These are phyloP conservation scores for Yarrowia sp. DNA, from an alignment of 805 yeast genomes.

Conservation along the genomic window DNA sequence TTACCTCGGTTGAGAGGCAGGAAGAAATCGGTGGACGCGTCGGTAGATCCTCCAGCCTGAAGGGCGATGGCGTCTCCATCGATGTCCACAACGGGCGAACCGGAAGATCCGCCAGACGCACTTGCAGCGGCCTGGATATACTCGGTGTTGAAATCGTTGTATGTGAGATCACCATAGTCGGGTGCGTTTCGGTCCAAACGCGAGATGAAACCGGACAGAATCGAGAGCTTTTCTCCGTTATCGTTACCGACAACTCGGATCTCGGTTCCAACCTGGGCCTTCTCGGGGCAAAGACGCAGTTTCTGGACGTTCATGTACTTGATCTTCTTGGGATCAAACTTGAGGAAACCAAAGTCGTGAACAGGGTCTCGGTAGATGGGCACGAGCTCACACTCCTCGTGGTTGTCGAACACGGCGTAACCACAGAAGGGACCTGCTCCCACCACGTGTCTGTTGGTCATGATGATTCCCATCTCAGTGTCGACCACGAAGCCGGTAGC, in stretches of 20 bases:
- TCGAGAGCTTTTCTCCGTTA: slow-evolving; percentile 90
- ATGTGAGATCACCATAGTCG: slow-evolving; percentile 82
- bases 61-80: slow-evolving; percentile 86
- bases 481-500: slow-evolving; percentile 98
- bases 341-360: slow-evolving; percentile 88
- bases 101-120: slow-evolving; percentile 94
- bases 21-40: slow-evolving; percentile 90
- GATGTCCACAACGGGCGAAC: slow-evolving; percentile 91
- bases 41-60: slow-evolving; percentile 91
- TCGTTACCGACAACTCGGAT: slow-evolving; percentile 95
- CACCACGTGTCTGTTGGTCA: slow-evolving; percentile 92
- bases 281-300: slow-evolving; percentile 69
- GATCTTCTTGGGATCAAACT: slow-evolving; percentile 67
- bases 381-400: slow-evolving; percentile 83
- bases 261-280: slow-evolving; percentile 88
- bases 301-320: slow-evolving; percentile 72
- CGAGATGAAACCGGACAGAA: slow-evolving; percentile 77
- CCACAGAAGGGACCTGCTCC: slow-evolving; percentile 95
- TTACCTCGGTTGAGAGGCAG: slow-evolving; percentile 79
- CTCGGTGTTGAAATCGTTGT: slow-evolving; percentile 90
- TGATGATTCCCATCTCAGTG: slow-evolving; percentile 71
- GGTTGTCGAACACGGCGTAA: slow-evolving; percentile 88
- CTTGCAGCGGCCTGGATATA: slow-evolving; percentile 95
- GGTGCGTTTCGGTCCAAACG: slow-evolving; percentile 93
- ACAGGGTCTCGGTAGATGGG: slow-evolving; percentile 92